Conservation (phyloP, 2,329 filamentous ascomycete genomes). For the Pseudocercospora musae region DNA sequence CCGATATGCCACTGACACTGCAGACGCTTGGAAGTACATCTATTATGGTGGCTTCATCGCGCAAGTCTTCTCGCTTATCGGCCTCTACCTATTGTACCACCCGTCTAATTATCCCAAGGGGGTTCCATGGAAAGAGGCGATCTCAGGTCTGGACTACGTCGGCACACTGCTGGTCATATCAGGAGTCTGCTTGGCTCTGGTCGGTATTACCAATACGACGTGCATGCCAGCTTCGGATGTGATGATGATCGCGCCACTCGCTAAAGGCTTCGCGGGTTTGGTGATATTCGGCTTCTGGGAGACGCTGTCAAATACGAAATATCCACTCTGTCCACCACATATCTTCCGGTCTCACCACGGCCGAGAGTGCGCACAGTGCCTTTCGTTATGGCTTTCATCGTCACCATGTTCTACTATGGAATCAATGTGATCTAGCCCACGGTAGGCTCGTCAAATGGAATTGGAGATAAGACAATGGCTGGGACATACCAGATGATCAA, state of each 20-base stretch:
- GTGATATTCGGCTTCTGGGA: constrained; percentile 1
- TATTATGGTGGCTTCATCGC: constrained; percentile 47
- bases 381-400: constrained; percentile 43
- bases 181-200: constrained; percentile 33
- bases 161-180: constrained; percentile 16
- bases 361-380: constrained; percentile 47
- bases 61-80: constrained; percentile 43
- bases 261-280: background rate
- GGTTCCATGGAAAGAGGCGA: constrained; percentile 21
- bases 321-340: constrained; percentile 26
- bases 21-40: constrained; percentile 44
- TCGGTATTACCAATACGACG: constrained; percentile 3
- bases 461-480: background rate
- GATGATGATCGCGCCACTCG: constrained; percentile 1
- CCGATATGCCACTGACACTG: constrained; percentile 41
- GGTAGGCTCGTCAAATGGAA: background rate
- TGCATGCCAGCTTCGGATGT: background rate
- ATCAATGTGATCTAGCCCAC: constrained; percentile 47
- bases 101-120: constrained; percentile 40
- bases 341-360: constrained; percentile 46
- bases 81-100: constrained; percentile 41
- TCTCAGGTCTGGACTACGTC: constrained; percentile 31
- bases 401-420: constrained; percentile 52
- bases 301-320: background rate
- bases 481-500: constrained; percentile 38